Evolutionary conservation across 2,329 filamentous ascomycete species (phyloP).

Genomic region (Aspergillus amoenus): DNA sequence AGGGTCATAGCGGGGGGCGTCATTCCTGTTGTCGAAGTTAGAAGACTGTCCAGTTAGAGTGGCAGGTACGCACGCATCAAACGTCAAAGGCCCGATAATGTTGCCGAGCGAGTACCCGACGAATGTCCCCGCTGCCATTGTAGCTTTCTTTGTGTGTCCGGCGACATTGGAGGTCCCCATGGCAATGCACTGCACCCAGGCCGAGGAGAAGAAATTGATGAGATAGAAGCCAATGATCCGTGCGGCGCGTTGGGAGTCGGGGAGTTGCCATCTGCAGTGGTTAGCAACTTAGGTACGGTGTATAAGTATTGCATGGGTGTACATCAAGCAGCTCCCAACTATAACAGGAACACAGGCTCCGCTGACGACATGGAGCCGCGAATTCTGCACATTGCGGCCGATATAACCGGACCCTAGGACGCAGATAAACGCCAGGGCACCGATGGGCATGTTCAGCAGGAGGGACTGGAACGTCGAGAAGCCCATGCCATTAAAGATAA

Average conservation of each 20-base stretch:
- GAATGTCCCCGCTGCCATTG: constrained; percentile 13
- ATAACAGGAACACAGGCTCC: constrained; percentile 13
- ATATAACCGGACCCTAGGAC: constrained; percentile 12
- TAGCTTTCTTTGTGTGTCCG: constrained; percentile 15
- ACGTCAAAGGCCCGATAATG: constrained; percentile 11
- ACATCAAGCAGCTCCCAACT: constrained; percentile 11
- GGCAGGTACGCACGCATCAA: constrained; percentile 8
- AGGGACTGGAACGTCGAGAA: constrained; percentile 9
- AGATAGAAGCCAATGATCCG: constrained; percentile 14
- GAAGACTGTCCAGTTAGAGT: neutral
- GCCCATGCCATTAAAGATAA: constrained; percentile 14
- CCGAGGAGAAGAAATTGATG: constrained; percentile 13
- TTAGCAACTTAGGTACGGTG: neutral
- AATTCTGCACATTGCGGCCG: constrained; percentile 5
- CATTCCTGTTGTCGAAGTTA: neutral
- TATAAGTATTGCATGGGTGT: neutral
- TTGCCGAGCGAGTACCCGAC: constrained; percentile 14
- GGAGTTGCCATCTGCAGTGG: constrained; percentile 10
- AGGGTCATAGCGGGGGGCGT: constrained; percentile 10
- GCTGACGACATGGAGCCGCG: constrained; percentile 7
- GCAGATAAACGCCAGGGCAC: constrained; percentile 8
- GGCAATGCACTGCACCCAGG: constrained; percentile 14
- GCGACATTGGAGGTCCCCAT: constrained; percentile 15
- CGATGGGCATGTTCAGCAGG: constrained; percentile 10
- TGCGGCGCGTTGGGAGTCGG: constrained; percentile 1